Evolutionary conservation across 108 stramenopile species (phyloP).

Genomic region (Craspedostauros australis): DNA sequence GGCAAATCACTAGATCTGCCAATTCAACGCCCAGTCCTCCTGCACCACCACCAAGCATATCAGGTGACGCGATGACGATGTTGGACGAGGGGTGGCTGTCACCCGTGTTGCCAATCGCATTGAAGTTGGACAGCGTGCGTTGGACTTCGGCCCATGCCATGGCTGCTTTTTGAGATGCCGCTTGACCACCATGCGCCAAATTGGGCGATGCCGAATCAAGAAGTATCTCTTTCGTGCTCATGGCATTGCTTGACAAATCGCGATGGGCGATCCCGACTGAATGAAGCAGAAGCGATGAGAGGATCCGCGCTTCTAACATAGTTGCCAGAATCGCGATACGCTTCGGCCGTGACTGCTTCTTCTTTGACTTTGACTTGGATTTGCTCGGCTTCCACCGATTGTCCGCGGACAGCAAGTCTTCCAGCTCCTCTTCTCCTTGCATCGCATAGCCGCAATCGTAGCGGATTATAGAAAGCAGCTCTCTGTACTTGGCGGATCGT

Average conservation of each 20-base stretch:
- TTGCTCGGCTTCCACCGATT: slow-evolving; percentile 4
- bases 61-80: slow-evolving; percentile 64
- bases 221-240: too few species aligned
- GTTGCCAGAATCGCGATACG: slow-evolving; percentile 73
- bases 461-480: slow-evolving; percentile 45
- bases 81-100: slow-evolving; percentile 7
- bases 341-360: slow-evolving; percentile 10
- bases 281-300: slow-evolving; percentile 55
- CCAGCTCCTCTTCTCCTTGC: slow-evolving; percentile 5
- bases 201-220: too few species aligned
- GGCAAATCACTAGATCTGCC: slow-evolving; percentile 56
- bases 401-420: not conserved
- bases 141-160: slow-evolving; percentile 53
- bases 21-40: slow-evolving; percentile 54
- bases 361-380: not conserved
- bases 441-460: slow-evolving; percentile 39
- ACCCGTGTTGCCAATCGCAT: slow-evolving; percentile 4
- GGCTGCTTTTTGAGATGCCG: too few species aligned
- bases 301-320: slow-evolving; percentile 42
- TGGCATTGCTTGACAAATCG: too few species aligned
- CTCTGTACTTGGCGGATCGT: slow-evolving; percentile 57
- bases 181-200: too few species aligned
- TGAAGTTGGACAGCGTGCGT: slow-evolving; percentile 38
- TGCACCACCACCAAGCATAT: slow-evolving; percentile 30
- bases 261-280: slow-evolving; percentile 64